A percentile compares a stretch with the other conserved stretches of the same genome.
These are phyloP conservation scores for Phytopythium delawarense DNA, from an alignment of 352 stramenopile species.

Conservation along the genomic window DNA sequence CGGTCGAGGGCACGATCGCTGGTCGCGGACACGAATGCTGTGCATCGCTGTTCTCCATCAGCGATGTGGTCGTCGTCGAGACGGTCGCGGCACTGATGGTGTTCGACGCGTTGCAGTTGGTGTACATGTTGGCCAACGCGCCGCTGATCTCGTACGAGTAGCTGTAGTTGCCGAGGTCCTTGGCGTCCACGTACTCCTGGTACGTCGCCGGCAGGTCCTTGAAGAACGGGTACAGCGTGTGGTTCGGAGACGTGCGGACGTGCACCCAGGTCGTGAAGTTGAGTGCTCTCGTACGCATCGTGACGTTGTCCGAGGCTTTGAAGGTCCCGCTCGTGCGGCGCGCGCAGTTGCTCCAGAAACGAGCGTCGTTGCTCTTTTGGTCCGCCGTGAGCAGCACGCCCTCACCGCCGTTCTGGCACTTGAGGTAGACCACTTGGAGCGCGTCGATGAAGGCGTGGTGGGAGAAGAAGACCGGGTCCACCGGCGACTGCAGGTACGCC, in stretches of 20 bases:
- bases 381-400: slow-evolving; percentile 13
- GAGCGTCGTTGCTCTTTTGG: slow-evolving; percentile 27
- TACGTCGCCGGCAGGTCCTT: slow-evolving; percentile 45
- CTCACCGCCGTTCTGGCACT: slow-evolving; percentile 38
- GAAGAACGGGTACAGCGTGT: slow-evolving; percentile 59
- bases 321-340: slow-evolving; percentile 18
- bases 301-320: slow-evolving; percentile 19
- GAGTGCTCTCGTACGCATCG: slow-evolving; percentile 16
- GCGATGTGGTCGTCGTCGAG: slow-evolving; percentile 6
- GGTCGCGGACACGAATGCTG: slow-evolving; percentile 8
- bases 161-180: slow-evolving; percentile 47
- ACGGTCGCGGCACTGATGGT: slow-evolving; percentile 14
- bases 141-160: slow-evolving; percentile 57
- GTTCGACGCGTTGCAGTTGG: slow-evolving; percentile 35
- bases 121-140: slow-evolving; percentile 41
- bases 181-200: slow-evolving; percentile 41
- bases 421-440: slow-evolving; percentile 48
- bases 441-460: slow-evolving; percentile 47
- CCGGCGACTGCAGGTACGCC: slow-evolving; percentile 38
- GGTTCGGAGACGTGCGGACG: slow-evolving; percentile 31
- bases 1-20: slow-evolving; percentile 14
- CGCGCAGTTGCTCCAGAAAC: slow-evolving; percentile 28
- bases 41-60: slow-evolving; percentile 1
- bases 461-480: slow-evolving; percentile 51
- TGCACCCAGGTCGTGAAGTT: slow-evolving; percentile 23